Evolutionary conservation across 2,329 filamentous ascomycete species (phyloP).

Genomic region (Fusarium penzigii): DNA sequence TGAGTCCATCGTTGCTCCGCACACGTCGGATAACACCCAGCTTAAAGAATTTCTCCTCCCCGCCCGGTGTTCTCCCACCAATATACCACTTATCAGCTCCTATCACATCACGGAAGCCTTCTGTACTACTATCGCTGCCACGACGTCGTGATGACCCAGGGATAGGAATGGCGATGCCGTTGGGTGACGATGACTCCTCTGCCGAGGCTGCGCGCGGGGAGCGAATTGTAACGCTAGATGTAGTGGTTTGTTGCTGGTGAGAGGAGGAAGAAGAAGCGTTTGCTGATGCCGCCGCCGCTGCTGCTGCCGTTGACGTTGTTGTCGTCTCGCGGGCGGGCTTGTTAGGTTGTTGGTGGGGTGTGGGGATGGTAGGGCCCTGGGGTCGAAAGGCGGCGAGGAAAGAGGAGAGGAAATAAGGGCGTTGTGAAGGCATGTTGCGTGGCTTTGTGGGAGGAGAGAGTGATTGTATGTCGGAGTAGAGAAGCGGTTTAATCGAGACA

Average conservation of each 20-base stretch:
- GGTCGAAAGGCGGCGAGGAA: slow-evolving; percentile 57
- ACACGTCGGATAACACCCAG: slow-evolving; percentile 73
- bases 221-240: slow-evolving; percentile 33
- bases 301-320: slow-evolving; percentile 25
- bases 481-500: not conserved
- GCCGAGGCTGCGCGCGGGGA: slow-evolving; percentile 26
- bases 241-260: slow-evolving; percentile 24
- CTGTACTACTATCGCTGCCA: slow-evolving; percentile 73
- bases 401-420: slow-evolving; percentile 57
- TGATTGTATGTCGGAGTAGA: not conserved
- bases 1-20: slow-evolving; percentile 72
- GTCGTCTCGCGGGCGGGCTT: slow-evolving; percentile 37
- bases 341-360: slow-evolving; percentile 33
- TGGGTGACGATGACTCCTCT: slow-evolving; percentile 18
- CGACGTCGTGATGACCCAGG: slow-evolving; percentile 50
- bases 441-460: not conserved
- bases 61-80: slow-evolving; percentile 71
- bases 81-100: slow-evolving; percentile 82
- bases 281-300: slow-evolving; percentile 18
- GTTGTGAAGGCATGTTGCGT: slow-evolving; percentile 50
- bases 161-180: slow-evolving; percentile 41
- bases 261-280: slow-evolving; percentile 27
- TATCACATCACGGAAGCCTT: slow-evolving; percentile 72
- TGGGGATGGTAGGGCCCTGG: slow-evolving; percentile 40
- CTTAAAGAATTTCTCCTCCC: slow-evolving; percentile 83